These are phyloP conservation scores for Curvularia verruculosa DNA, from an alignment of 2,329 filamentous ascomycete species.

Conservation along the genomic window DNA sequence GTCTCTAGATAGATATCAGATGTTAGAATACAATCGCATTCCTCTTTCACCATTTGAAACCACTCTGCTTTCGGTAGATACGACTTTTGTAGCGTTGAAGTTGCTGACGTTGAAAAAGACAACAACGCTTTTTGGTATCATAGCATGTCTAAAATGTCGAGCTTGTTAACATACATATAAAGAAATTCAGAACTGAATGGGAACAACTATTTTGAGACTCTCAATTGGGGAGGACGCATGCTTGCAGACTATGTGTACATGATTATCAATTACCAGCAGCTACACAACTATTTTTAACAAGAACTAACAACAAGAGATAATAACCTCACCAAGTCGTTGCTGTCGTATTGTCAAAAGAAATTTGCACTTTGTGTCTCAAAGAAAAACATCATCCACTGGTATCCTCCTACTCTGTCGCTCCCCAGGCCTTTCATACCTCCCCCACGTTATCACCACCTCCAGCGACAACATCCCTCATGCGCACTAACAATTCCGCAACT, in stretches of 20 bases:
- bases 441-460: neutral
- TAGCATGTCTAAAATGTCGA: neutral
- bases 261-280: neutral
- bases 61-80: neutral
- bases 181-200: too few relatives aligned
- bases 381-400: neutral
- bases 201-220: too few relatives aligned
- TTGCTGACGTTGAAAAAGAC: neutral
- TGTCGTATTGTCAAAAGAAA: neutral
- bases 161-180: neutral
- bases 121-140: neutral
- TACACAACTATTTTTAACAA: neutral
- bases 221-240: neutral
- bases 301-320: neutral
- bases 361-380: neutral
- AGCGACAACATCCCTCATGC: slow-evolving; percentile 27
- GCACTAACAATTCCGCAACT: slow-evolving; percentile 32
- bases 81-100: neutral
- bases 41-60: neutral
- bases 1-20: neutral
- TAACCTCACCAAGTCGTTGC: neutral
- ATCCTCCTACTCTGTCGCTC: neutral
- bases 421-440: slow-evolving; percentile 1
- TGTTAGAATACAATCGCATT: neutral
- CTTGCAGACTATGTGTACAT: neutral